Evolutionary conservation across 306 rosid species (phyloP), one percentile per base, ranked within the genome.

Genomic region (Medicago lupulina): DNA sequence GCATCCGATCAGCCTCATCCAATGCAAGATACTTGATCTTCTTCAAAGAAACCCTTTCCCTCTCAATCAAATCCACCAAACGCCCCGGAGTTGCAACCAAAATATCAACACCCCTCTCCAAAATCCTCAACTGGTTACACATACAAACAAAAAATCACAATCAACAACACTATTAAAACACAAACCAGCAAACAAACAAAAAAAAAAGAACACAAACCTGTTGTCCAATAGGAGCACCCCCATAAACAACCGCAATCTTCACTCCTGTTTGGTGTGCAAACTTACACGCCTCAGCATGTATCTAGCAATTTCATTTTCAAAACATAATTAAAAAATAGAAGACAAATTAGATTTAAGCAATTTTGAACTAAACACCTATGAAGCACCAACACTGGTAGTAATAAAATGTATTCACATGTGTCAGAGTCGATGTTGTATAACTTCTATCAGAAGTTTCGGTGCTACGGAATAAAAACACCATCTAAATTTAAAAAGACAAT

Each of bases 21-120:
- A 93, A 84, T 0, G 92, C 98, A 76, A 93, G 85, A 78, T 82
- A 86, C 28, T 76, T 81, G 15, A 90, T 86, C 86, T 60, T 86
- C 74, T 46, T 41, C 11, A 93, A 77, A 0, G 91, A 87, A 70
- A 93, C 92, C 76, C 89, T 90, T 21, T 86, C 90, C 67, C 94
- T 86, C 81, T 93, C 98, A 8, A 90, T 86, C 65, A 93, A 66
- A 85, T 93, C 98, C 17, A 87, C 94, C 84, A 93, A 89, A 16
- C 98, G 81, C 47, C 98, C 98, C 6, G 98, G 96, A 55, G 98
- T 93, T 28, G 98, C 96, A 77, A 93, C 98, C 68, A 92, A 85
- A 34, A 93, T 86, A 67, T 93, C 98, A 62, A 93, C 96, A 13
- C 96, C 98, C 38, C 78, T 85, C 59, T 93, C 96, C 19, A 93